These are phyloP conservation scores for Vitis rotundifolia DNA, from an alignment of 164 flowering plant species.

Conservation along the genomic window DNA sequence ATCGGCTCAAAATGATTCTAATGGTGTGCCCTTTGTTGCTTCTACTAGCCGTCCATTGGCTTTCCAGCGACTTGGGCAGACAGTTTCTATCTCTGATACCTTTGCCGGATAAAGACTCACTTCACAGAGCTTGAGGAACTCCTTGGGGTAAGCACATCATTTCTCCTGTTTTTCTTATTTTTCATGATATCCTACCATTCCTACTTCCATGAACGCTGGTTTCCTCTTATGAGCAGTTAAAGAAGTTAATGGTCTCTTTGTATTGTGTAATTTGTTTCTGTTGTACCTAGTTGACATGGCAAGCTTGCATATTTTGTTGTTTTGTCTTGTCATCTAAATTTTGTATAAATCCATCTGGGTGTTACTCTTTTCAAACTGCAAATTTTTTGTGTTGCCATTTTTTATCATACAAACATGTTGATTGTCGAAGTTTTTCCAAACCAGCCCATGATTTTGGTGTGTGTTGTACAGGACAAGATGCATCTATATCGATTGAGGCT, in stretches of 20 bases:
- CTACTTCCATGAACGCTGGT: conserved; percentile 38
- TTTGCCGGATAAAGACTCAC: conserved; percentile 28
- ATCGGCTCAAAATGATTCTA: conserved; percentile 32
- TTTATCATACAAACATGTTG: no score
- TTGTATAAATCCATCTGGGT: no score
- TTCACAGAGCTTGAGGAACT: conserved; percentile 37
- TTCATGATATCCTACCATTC: conserved; percentile 44
- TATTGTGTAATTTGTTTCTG: no score
- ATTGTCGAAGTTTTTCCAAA: no score
- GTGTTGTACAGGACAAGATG: no score
- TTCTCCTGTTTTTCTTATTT: conserved; percentile 31
- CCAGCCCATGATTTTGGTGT: no score
- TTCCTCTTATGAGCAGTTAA: conserved; percentile 30
- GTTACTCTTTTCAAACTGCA: no score
- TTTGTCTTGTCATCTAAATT: no score
- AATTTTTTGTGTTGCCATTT: no score
- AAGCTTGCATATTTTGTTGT: background rate
- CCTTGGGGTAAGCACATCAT: conserved; percentile 40
- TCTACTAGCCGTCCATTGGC: conserved; percentile 34
- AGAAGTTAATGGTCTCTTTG: no score
- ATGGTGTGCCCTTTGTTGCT: conserved; percentile 35
- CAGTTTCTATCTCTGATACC: conserved; percentile 14
- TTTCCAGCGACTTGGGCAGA: conserved; percentile 13
- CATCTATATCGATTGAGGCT: no score
- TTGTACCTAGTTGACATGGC: no score